phyloP scores from a whole-genome alignment of 2,329 filamentous ascomycete species.

The Colletotrichum abscissum region DNA sequence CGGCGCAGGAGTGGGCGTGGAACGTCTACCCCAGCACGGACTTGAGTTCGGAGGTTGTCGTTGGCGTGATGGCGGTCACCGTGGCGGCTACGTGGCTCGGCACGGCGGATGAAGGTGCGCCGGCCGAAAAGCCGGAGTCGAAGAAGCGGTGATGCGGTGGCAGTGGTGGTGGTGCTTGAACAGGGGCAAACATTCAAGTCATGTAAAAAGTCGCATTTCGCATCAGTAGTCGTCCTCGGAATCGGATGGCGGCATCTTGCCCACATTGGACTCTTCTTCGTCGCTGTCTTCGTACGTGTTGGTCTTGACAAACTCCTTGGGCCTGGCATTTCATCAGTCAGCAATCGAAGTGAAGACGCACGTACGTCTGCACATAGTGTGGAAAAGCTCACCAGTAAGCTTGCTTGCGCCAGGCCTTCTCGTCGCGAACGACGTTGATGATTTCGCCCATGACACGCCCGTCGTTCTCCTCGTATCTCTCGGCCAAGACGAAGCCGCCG shows the following conservation, averaged over 20 bases:
- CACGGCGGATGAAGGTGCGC: conserved; percentile 54
- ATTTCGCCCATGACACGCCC: conserved; percentile 91
- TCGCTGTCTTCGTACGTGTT: conserved; percentile 73
- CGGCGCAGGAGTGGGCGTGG: conserved; percentile 90
- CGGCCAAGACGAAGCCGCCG: conserved; percentile 86
- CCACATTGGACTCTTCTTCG: conserved; percentile 82
- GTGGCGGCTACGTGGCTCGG: conserved; percentile 73
- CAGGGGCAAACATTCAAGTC: background rate
- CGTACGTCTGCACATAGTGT: background rate
- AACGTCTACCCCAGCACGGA: conserved; percentile 87
- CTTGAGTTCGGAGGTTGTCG: conserved; percentile 69
- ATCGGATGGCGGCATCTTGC: conserved; percentile 86
- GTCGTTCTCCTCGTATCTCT: conserved; percentile 74
- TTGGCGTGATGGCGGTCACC: conserved; percentile 75
- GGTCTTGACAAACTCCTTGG: conserved; percentile 79
- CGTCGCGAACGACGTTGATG: conserved; percentile 90
- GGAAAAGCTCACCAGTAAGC: conserved; percentile 76
- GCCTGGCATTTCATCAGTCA: conserved; percentile 62
- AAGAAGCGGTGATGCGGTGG: conserved; percentile 33
- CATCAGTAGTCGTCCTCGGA: conserved; percentile 72
- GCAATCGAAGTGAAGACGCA: background rate
- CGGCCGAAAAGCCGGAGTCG: conserved; percentile 38
- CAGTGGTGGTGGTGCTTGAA: background rate
- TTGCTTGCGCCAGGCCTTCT: conserved; percentile 92
- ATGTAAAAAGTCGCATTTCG: background rate